phyloP scores from a whole-genome alignment of 495 filamentous ascomycete genomes.

The Penicillium mononematosum region DNA sequence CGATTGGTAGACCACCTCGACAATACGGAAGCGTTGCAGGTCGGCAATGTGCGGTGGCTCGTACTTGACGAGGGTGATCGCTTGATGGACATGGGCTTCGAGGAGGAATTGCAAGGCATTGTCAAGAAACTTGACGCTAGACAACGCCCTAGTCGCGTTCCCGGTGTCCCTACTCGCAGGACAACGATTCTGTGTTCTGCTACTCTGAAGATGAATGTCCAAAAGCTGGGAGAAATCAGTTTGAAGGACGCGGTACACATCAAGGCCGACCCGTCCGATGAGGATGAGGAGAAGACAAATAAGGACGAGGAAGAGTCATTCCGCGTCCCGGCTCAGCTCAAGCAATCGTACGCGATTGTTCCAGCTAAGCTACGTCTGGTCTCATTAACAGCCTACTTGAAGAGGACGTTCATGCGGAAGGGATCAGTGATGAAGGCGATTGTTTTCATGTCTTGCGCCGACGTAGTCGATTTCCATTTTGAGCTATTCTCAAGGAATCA shows the following conservation, averaged over 20 bases:
- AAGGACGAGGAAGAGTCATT: slow-evolving; percentile 58
- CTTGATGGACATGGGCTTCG: slow-evolving; percentile 95
- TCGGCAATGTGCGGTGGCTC: slow-evolving; percentile 87
- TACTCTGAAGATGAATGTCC: slow-evolving; percentile 95
- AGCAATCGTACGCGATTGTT: slow-evolving; percentile 82
- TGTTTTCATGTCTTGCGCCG: slow-evolving; percentile 93
- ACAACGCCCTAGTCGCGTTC: slow-evolving; percentile 45
- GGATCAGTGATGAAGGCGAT: slow-evolving; percentile 93
- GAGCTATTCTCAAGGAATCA: slow-evolving; percentile 68
- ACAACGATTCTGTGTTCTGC: slow-evolving; percentile 94
- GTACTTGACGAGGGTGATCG: slow-evolving; percentile 94
- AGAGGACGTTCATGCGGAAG: slow-evolving; percentile 78
- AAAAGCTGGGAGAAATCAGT: slow-evolving; percentile 88
- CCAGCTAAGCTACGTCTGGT: slow-evolving; percentile 89
- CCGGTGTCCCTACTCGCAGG: slow-evolving; percentile 67
- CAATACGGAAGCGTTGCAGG: slow-evolving; percentile 83
- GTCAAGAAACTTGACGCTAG: slow-evolving; percentile 66
- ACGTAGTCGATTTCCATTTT: slow-evolving; percentile 95
- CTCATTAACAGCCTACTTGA: slow-evolving; percentile 77
- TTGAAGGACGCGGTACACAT: slow-evolving; percentile 90
- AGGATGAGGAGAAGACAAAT: slow-evolving; percentile 38
- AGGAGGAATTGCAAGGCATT: slow-evolving; percentile 80
- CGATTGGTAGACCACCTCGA: slow-evolving; percentile 86
- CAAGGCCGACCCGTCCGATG: slow-evolving; percentile 57
- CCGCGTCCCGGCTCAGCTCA: slow-evolving; percentile 86